phyloP scores from a whole-genome alignment of 148 eudicot genomes.

The Rhododendron griersonianum region DNA sequence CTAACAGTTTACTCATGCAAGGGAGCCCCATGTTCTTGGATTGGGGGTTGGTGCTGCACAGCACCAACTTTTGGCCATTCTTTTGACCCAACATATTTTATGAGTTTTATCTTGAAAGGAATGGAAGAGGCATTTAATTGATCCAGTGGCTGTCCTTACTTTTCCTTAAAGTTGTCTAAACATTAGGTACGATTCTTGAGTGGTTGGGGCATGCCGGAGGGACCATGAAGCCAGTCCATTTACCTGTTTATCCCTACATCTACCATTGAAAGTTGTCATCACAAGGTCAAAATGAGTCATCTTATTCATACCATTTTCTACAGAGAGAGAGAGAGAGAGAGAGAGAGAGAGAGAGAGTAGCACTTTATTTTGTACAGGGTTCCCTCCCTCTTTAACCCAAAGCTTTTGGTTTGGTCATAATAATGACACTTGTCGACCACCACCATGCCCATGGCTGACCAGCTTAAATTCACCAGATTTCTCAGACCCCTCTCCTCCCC shows the following conservation, averaged over 20 bases:
- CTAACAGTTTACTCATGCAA: background rate
- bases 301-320: background rate
- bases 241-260: background rate
- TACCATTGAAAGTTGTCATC: background rate
- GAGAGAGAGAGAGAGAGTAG: background rate
- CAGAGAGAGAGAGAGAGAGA: background rate
- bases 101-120: background rate
- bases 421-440: constrained; percentile 47
- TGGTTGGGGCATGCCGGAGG: background rate
- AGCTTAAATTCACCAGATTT: constrained; percentile 29
- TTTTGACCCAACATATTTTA: background rate
- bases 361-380: constrained; percentile 66
- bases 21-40: background rate
- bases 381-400: constrained; percentile 59
- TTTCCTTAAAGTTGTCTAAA: background rate
- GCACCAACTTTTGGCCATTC: background rate
- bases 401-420: constrained; percentile 41
- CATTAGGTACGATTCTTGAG: background rate
- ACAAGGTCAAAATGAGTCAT: constrained; percentile 6
- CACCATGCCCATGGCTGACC: constrained; percentile 35
- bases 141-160: background rate
- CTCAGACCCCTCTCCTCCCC: constrained; percentile 36
- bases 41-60: too few species aligned
- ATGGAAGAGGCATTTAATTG: background rate
- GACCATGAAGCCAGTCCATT: background rate